Percentiles rank a stretch among this genome's conserved stretches.
phyloP scores from a whole-genome alignment of 2,329 filamentous ascomycete species.

The Polychaeton citri region DNA sequence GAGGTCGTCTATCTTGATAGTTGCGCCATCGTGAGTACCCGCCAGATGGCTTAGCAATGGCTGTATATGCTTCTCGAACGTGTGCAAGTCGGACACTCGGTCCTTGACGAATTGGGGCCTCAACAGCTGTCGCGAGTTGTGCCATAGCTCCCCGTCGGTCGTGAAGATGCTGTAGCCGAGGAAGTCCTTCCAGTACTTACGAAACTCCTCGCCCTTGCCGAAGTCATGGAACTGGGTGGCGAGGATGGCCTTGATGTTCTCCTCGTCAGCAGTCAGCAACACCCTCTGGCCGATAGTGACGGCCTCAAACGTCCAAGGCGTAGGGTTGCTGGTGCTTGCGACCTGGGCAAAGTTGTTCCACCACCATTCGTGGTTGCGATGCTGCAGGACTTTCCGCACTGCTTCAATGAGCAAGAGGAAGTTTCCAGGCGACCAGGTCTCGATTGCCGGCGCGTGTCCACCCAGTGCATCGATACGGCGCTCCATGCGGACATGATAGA shows the following conservation, averaged over 20 bases:
- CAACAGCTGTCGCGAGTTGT: slow-evolving; percentile 65
- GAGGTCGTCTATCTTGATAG: slow-evolving; percentile 59
- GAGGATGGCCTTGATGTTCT: slow-evolving; percentile 86
- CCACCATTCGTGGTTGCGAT: slow-evolving; percentile 54
- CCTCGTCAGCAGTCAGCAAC: slow-evolving; percentile 66
- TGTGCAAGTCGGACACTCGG: slow-evolving; percentile 66
- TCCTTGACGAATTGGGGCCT: slow-evolving; percentile 79
- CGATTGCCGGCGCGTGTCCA: slow-evolving; percentile 28
- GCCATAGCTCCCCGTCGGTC: slow-evolving; percentile 70
- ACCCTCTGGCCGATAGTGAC: slow-evolving; percentile 44
- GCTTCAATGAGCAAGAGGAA: slow-evolving; percentile 50
- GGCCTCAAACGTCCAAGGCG: slow-evolving; percentile 47
- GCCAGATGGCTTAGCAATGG: slow-evolving; percentile 55
- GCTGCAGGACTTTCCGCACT: slow-evolving; percentile 31
- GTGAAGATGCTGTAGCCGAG: slow-evolving; percentile 57
- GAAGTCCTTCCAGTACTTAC: slow-evolving; percentile 61
- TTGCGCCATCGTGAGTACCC: slow-evolving; percentile 22
- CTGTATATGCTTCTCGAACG: slow-evolving; percentile 68
- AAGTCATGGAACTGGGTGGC: slow-evolving; percentile 76
- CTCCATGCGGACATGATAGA: slow-evolving; percentile 15
- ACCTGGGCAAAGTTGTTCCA: slow-evolving; percentile 33
- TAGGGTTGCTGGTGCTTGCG: slow-evolving; percentile 15
- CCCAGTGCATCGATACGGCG: slow-evolving; percentile 28
- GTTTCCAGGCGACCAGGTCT: slow-evolving; percentile 33
- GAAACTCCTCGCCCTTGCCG: slow-evolving; percentile 67